These are phyloP conservation scores for Macrolepiota fuliginosa DNA, from an alignment of 768 basidiomycete genomes.

Conservation along the genomic window DNA sequence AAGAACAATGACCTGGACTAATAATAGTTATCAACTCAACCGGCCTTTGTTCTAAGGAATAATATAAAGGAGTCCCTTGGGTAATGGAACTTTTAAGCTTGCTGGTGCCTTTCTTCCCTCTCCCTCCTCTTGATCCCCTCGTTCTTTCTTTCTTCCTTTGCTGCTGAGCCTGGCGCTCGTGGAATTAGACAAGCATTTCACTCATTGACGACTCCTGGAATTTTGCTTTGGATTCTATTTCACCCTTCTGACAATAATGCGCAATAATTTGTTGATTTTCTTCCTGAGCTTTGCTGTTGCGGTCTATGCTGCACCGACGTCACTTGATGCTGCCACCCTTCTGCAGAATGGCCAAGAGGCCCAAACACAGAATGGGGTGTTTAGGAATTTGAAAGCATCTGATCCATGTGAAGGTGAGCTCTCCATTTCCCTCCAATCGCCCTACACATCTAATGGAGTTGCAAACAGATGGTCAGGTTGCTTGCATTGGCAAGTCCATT, in stretches of 20 bases:
- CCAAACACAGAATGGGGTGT: conserved; percentile 49
- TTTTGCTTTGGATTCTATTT: conserved; percentile 7
- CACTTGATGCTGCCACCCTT: conserved; percentile 40
- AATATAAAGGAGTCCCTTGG: neutral
- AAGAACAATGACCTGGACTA: neutral
- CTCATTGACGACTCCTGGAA: conserved; percentile 6
- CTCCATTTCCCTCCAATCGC: neutral
- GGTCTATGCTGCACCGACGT: conserved; percentile 30
- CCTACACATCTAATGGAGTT: neutral
- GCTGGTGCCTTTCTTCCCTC: neutral
- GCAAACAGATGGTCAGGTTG: conserved; percentile 36
- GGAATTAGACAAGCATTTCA: neutral
- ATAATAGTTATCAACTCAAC: neutral
- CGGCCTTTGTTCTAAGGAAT: conserved; percentile 1
- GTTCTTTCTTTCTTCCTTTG: conserved; percentile 15
- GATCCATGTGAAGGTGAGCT: conserved; percentile 46
- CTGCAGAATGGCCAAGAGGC: conserved; percentile 48
- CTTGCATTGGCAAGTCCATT: conserved; percentile 40
- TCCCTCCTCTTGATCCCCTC: conserved; percentile 8
- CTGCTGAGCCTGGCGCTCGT: conserved; percentile 34
- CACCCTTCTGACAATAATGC: neutral
- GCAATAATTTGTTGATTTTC: conserved; percentile 13
- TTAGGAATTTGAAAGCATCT: conserved; percentile 32
- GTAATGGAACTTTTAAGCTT: neutral
- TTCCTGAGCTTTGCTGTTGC: conserved; percentile 22